Evolutionary conservation across 495 filamentous ascomycete species (phyloP).

Genomic region (Wilcoxina mikolae): DNA sequence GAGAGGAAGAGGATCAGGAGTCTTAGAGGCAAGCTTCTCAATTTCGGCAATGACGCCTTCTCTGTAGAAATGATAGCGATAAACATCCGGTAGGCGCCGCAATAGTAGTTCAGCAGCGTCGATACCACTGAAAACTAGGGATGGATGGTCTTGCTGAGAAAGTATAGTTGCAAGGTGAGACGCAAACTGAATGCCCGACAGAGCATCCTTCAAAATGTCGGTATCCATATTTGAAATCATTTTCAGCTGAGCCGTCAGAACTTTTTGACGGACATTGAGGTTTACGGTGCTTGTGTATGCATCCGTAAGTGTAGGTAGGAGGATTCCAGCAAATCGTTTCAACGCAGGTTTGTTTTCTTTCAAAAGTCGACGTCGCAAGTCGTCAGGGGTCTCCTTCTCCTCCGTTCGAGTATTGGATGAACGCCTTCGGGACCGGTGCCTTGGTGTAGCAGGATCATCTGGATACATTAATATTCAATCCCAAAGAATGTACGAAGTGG

Average conservation of each 20-base stretch:
- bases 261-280: conserved; percentile 91
- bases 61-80: conserved; percentile 91
- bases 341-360: conserved; percentile 70
- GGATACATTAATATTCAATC: background rate
- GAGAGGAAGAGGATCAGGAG: conserved; percentile 23
- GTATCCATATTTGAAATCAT: conserved; percentile 93
- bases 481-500: background rate
- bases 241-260: conserved; percentile 85
- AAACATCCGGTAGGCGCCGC: conserved; percentile 67
- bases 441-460: background rate
- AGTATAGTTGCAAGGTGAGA: conserved; percentile 92
- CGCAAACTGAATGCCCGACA: conserved; percentile 89
- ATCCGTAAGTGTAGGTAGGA: conserved; percentile 94
- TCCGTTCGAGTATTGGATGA: conserved; percentile 3
- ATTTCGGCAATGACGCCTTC: conserved; percentile 95
- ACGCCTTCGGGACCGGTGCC: conserved; percentile 9
- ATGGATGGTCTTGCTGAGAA: conserved; percentile 85
- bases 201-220: conserved; percentile 65
- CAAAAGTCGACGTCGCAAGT: conserved; percentile 49
- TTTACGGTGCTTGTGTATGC: conserved; percentile 98
- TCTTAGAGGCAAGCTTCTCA: conserved; percentile 47
- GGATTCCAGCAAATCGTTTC: conserved; percentile 78
- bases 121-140: conserved; percentile 69
- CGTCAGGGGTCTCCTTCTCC: conserved; percentile 49
- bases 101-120: conserved; percentile 80